Base-by-base conservation (phyloP, 2,329 filamentous ascomycete genomes). In the Nigrospora osmanthi region DNA sequence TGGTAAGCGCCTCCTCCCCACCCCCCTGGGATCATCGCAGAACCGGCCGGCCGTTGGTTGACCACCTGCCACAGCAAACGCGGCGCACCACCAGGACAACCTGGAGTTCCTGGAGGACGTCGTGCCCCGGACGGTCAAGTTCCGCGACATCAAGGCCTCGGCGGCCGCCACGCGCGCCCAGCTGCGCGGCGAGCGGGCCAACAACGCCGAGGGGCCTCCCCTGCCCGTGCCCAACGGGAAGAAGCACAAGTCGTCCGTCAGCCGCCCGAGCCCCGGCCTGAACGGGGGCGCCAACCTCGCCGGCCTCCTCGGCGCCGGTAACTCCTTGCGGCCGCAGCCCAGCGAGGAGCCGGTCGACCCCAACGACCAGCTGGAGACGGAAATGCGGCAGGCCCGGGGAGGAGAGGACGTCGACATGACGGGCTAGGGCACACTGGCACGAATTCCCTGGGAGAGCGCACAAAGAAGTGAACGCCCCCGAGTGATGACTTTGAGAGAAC, bases 101-200 rank as follows among this genome's bases (percentile, higher is more conserved):
- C 83, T 98, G 42, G 90, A 98, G 64, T 98, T 98, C 61, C 79
- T 98, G 13, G 77, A 86, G 50, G 93, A 98, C 65, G 80, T 95
- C 23, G 86, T 96, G 34, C 93, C 93, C 46, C 86, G 85, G 62
- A 96, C 90, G 1, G 79, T 83, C 6, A 82, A 87, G 14, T 94
- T 82, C 70, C 87, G 86, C 60, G 79, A 87, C 54, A 79, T 86
- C 67, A 91, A 89, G 69, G 81, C 81, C 38, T 57, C 79, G 51
- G 72, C 77, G 1, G 68, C 67, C 11, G 70, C 72, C 1, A 72
- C 68, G 4, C 72, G 76, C 40, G 69, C 73, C 17, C 65, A 67
- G 43, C 65, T 74, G 52, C 69, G 65, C 58, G 66, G 66, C 48
- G 74, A 72, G 59, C 30, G 56, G 50, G 32, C 57, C 48, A 11